Base-by-base conservation (phyloP, 1,284 basidiomycete genomes). In the Austropuccinia psidii region DNA sequence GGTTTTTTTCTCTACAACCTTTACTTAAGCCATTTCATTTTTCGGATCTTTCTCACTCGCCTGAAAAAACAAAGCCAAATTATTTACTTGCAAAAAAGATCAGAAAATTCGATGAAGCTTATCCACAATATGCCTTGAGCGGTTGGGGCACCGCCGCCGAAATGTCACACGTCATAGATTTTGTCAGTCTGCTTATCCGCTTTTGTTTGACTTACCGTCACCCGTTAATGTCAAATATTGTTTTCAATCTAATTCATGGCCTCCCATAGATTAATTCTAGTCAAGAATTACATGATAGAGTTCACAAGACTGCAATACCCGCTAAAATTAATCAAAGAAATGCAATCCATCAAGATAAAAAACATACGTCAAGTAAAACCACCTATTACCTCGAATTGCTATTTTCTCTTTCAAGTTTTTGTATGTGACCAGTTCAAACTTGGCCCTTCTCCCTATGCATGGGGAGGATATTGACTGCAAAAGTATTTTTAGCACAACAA, bases 401-500 rank as follows among this genome's bases (percentile, higher is more conserved):
- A 8, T 54, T 27, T 6, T 39, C 37, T 27, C 29, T 43, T 43
- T 24, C 31, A 39, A 17, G 3, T 61, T 13, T 64, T 54, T 47
- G 31, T 35, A 68, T 29, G 17, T 39, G 73, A 11, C 57, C 41
- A 31, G 33, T n/a, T n/a, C 67, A 15, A 9, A n/a, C n/a, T n/a
- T n/a, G n/a, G n/a, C n/a, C n/a, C n/a, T n/a, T n/a, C n/a, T n/a
- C n/a, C n/a, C n/a, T n/a, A n/a, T n/a, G n/a, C n/a, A n/a, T n/a
- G n/a, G n/a, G n/a, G n/a, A n/a, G n/a, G n/a, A n/a, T n/a, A n/a
- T n/a, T n/a, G n/a, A n/a, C n/a, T n/a, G n/a, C n/a, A n/a, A n/a
- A n/a, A n/a, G n/a, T n/a, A n/a, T 47, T n/a, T 61, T 79, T 54
- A 41, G 82, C 80, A 1, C 77, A 80, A 55, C 82, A 83, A 76